Conservation (phyloP, 2,329 filamentous ascomycete species). For the Paecilomyces variotii region DNA sequence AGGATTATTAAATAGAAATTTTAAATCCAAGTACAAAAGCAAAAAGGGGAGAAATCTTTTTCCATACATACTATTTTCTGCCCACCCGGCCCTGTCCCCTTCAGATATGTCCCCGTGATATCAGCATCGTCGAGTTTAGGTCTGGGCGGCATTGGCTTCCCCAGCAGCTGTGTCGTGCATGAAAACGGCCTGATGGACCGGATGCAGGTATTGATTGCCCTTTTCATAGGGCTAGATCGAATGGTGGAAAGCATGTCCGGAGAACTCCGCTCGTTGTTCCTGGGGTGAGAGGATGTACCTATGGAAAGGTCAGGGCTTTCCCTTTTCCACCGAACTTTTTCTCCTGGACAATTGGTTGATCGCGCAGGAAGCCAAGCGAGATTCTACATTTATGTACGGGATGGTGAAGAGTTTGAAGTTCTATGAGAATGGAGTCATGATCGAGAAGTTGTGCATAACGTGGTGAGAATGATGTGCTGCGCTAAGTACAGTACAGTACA, state of each 20-base stretch:
- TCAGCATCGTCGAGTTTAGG: slow-evolving; percentile 69
- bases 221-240: background rate
- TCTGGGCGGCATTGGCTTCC: slow-evolving; percentile 65
- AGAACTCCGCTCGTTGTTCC: background rate
- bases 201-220: background rate
- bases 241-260: background rate
- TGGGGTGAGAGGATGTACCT: too few species aligned
- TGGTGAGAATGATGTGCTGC: background rate
- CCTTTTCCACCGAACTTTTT: background rate
- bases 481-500: background rate
- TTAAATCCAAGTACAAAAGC: slow-evolving; percentile 2
- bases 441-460: background rate
- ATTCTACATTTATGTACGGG: background rate
- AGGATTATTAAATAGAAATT: background rate
- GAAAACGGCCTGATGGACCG: slow-evolving; percentile 13
- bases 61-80: slow-evolving; percentile 70
- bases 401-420: background rate
- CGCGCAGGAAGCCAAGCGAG: background rate
- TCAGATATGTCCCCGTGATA: slow-evolving; percentile 77
- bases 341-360: background rate
- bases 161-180: slow-evolving; percentile 12
- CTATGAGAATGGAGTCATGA: background rate
- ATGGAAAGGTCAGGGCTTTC: too few species aligned
- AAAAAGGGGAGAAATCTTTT: slow-evolving; percentile 1
- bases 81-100: slow-evolving; percentile 84